Base-by-base conservation (phyloP, 2,329 filamentous ascomycete genomes). In the Calonectria montana region DNA sequence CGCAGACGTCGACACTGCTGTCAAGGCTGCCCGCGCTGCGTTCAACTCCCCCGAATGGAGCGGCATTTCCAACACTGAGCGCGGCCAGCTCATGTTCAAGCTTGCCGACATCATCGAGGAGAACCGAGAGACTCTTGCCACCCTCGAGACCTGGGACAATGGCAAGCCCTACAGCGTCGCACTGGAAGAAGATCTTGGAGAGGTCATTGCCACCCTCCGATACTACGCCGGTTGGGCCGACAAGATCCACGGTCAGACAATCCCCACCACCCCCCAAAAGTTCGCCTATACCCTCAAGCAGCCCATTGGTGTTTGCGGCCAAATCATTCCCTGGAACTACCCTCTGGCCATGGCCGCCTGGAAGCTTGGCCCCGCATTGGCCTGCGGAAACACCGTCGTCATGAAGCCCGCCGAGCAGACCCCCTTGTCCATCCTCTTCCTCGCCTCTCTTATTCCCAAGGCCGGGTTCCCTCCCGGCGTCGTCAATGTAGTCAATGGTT, bases 241-340 rank as follows among this genome's bases (percentile, higher is more conserved):
- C 82, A 94, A 94, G 84, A 89, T 93, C 57, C 89, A 91, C 65
- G 93, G 92, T 23, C 89, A 93, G 79, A 92, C 92, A 21, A 93
- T 94, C 75, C 89, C 91, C 75, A 92, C 90, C 1, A 88, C 87
- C 0, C 86, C 88, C 1, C 84, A 86, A 15, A 94, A 94, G 80
- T 87, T 94, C 59, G 91, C 91, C 16, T 94, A 94, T 77, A 94
- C 91, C 0, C 85, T 93, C 29, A 88, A 91, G 50, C 91, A 94
- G 80, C 92, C 93, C 2, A 84, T 94, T 39, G 92, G 93, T 53
- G 92, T 94, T 0, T 92, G 92, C 72, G 92, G 87, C 4, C 85
- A 86, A 81, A 94, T 94, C 69, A 93, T 93, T 70, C 91, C 92
- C 5, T 94, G 92, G 92, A 94, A 94, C 82, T 94, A 93, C 75